phyloP scores from a whole-genome alignment of 1,284 basidiomycete species.

The Rhodotorula sp. region DNA sequence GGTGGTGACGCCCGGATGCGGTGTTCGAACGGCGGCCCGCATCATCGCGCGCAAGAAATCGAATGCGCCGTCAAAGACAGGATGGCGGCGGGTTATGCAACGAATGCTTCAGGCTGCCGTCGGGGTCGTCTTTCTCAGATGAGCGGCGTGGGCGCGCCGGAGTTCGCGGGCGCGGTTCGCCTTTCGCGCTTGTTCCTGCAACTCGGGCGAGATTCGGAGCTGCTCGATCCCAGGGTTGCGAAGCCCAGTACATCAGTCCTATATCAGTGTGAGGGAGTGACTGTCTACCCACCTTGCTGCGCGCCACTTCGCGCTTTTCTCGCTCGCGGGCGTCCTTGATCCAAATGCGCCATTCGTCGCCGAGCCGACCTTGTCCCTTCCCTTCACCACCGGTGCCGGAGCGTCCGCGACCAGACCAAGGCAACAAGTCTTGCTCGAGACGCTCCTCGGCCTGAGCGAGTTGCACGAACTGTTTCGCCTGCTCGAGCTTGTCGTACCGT shows the following conservation, averaged over 20 bases:
- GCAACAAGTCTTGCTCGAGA: conserved; percentile 52
- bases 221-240: background rate
- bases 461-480: conserved; percentile 46
- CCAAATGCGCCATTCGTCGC: conserved; percentile 11
- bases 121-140: background rate
- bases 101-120: too few species aligned
- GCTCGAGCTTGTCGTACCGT: conserved; percentile 49
- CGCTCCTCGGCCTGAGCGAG: conserved; percentile 55
- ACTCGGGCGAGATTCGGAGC: conserved; percentile 9
- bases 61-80: background rate
- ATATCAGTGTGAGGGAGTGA: too few species aligned
- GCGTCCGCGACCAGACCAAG: background rate
- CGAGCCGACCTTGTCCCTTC: background rate
- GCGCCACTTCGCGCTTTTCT: conserved; percentile 7
- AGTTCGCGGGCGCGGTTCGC: background rate
- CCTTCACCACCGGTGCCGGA: background rate
- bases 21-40: too few species aligned
- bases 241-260: too few species aligned
- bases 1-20: too few species aligned
- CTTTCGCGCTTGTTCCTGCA: background rate
- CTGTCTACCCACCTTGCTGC: conserved; percentile 20
- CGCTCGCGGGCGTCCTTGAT: conserved; percentile 1
- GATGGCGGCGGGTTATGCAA: background rate
- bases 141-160: background rate
- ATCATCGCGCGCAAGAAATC: background rate